Conservation (phyloP, 2,329 filamentous ascomycete species). For the Cladosporium sp. region DNA sequence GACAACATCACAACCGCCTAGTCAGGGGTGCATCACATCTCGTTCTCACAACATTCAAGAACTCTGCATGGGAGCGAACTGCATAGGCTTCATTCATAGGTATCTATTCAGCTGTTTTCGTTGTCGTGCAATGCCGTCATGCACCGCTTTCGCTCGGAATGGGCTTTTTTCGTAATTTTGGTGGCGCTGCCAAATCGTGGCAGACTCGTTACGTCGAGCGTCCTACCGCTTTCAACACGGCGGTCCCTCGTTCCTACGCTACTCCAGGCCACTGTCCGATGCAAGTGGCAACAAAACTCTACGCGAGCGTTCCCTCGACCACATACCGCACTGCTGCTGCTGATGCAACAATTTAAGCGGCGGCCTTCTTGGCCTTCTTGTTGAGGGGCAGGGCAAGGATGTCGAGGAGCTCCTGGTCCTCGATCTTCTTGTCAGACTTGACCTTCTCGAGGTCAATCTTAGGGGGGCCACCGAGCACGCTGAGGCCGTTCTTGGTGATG, state of each 20-base stretch:
- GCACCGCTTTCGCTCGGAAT: slow-evolving; percentile 14
- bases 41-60: neutral
- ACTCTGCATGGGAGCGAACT: slow-evolving; percentile 6
- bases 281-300: neutral
- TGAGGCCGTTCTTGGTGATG: slow-evolving; percentile 96
- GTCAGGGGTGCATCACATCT: neutral
- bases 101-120: slow-evolving; percentile 16
- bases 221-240: slow-evolving; percentile 58
- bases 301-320: neutral
- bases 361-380: slow-evolving; percentile 40
- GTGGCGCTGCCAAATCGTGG: slow-evolving; percentile 19
- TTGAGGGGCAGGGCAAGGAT: slow-evolving; percentile 84
- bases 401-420: slow-evolving; percentile 91
- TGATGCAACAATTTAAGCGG: slow-evolving; percentile 3
- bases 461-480: slow-evolving; percentile 76
- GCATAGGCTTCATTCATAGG: slow-evolving; percentile 16
- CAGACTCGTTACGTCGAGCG: slow-evolving; percentile 18
- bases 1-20: neutral
- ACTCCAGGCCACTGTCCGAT: slow-evolving; percentile 66
- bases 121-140: slow-evolving; percentile 16
- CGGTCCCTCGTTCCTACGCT: slow-evolving; percentile 89
- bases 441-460: slow-evolving; percentile 75
- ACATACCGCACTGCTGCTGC: neutral
- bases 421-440: slow-evolving; percentile 97
- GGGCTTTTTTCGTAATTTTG: slow-evolving; percentile 12